Evolutionary conservation across 75 land plant genomes (phyloP).

Genomic region (Sequoiadendron giganteum): DNA sequence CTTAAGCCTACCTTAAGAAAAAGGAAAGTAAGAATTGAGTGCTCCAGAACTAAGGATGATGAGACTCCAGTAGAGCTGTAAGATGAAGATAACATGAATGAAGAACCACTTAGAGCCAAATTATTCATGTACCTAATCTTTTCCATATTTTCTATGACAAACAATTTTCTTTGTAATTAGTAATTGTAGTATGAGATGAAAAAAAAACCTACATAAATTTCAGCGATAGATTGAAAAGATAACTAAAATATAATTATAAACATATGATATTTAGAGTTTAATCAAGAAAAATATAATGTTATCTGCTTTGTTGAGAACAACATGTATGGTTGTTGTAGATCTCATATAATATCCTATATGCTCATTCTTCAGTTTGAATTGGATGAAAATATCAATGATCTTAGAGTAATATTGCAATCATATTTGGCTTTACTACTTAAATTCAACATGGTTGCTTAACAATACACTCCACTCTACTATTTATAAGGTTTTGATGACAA

Average conservation of each 20-base stretch:
- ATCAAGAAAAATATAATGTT: not conserved
- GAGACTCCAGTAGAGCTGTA: not conserved
- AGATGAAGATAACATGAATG: not conserved
- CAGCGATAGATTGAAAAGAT: not conserved
- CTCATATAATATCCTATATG: not conserved
- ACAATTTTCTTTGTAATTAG: not conserved
- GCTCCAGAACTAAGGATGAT: not conserved
- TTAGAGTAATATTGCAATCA: not conserved
- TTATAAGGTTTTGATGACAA: not conserved
- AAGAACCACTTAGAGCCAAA: not conserved
- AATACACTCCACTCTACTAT: not conserved
- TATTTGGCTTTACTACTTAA: not conserved
- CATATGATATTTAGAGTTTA: not conserved
- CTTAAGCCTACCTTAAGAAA: conserved; percentile 13
- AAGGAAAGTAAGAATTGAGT: not conserved
- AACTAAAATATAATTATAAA: not conserved
- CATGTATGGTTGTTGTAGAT: not conserved
- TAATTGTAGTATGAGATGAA: not conserved
- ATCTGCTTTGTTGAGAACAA: not conserved
- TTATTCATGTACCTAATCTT: not conserved
- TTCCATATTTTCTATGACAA: not conserved
- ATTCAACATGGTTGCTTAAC: not conserved
- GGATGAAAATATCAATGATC: not conserved
- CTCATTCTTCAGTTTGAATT: not conserved
- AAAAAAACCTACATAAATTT: not conserved